These are phyloP conservation scores for Leccinum olivaceopallidum DNA, from an alignment of 768 basidiomycete genomes.

Conservation along the genomic window DNA sequence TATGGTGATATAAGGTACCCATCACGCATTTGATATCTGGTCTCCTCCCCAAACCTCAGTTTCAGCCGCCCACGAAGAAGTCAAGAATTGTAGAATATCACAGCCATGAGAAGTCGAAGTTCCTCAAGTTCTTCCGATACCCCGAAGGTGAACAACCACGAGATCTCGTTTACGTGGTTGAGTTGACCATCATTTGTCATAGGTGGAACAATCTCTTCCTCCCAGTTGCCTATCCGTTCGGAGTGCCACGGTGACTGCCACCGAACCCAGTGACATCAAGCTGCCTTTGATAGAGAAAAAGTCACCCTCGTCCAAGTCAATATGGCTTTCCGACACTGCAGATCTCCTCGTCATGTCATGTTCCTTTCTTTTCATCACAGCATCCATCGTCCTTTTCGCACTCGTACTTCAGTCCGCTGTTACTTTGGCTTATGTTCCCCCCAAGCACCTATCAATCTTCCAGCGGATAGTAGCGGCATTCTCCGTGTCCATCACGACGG, in stretches of 20 bases:
- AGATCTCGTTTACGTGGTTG: not conserved
- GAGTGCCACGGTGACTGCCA: not conserved
- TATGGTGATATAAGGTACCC: not conserved
- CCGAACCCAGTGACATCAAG: not conserved
- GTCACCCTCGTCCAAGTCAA: not conserved
- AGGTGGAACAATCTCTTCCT: not conserved
- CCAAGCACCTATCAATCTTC: conserved; percentile 1
- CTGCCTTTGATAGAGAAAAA: not conserved
- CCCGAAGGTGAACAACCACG: not conserved
- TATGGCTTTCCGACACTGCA: conserved; percentile 4
- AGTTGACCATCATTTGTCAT: not conserved
- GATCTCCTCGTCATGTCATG: conserved; percentile 10
- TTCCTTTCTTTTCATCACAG: conserved; percentile 1
- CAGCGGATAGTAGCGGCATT: conserved; percentile 15
- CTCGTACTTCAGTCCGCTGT: conserved; percentile 5
- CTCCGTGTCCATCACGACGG: conserved; percentile 13
- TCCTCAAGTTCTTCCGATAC: not conserved
- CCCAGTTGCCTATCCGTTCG: not conserved
- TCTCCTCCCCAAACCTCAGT: not conserved
- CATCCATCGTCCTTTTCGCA: conserved; percentile 7
- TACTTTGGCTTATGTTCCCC: accelerated
- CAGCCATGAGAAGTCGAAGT: not conserved
- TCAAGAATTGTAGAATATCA: too few relatives aligned
- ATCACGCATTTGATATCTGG: not conserved
- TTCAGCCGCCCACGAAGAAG: not conserved